Percentiles rank a stretch among this genome's conserved stretches.
Conservation (phyloP, 768 basidiomycete genomes). For the Mycena leptocephala region DNA sequence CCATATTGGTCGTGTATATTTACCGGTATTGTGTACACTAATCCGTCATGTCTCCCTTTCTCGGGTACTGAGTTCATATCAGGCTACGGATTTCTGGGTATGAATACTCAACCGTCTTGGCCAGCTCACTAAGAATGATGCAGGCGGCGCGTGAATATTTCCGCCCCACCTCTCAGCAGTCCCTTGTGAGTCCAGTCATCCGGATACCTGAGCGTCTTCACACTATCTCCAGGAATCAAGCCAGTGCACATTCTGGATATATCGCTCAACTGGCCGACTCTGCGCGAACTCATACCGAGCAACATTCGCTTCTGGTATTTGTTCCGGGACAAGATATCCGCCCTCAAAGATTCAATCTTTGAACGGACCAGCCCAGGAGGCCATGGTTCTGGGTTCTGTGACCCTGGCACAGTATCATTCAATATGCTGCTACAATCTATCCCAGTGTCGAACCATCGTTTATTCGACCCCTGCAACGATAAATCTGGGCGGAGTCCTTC, state of each 20-base stretch:
- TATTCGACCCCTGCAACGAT: neutral
- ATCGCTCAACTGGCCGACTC: constrained; percentile 14
- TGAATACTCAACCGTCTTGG: neutral
- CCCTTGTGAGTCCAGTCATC: neutral
- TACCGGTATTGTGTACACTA: neutral
- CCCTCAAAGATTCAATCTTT: neutral
- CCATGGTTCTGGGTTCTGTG: neutral
- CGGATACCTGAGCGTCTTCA: neutral
- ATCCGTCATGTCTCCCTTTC: neutral
- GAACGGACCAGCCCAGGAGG: neutral
- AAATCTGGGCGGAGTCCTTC: neutral
- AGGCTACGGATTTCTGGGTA: constrained; percentile 3
- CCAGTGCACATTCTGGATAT: constrained; percentile 16
- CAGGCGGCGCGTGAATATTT: constrained; percentile 1
- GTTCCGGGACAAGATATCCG: neutral
- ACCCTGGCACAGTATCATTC: neutral
- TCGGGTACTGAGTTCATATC: neutral
- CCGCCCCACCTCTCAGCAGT: neutral
- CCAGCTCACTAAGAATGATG: neutral
- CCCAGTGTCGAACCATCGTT: neutral
- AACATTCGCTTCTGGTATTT: neutral
- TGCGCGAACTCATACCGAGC: too few relatives aligned
- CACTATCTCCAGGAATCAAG: neutral
- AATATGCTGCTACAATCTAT: neutral
- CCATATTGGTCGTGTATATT: constrained; percentile 14